A percentile compares a stretch with the other conserved stretches of the same genome.
Evolutionary conservation across 139 green algal genomes (phyloP).

Genomic region (Coelastrella sp.): DNA sequence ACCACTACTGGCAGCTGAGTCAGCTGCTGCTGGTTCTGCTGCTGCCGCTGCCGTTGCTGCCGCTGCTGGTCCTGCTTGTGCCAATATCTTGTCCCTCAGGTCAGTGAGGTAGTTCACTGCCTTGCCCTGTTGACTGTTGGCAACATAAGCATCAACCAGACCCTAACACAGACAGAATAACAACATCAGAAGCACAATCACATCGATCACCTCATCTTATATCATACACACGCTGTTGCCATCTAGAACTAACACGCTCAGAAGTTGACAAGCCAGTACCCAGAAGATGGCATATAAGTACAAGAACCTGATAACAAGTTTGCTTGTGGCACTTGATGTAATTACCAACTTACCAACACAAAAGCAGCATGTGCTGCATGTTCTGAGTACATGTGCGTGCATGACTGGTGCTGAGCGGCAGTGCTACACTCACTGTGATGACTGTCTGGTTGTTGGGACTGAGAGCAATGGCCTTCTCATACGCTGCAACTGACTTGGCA

Average conservation of each 20-base stretch:
- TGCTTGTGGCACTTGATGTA: too few relatives aligned
- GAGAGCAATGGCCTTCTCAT: slow-evolving; percentile 61
- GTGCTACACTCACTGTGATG: slow-evolving; percentile 42
- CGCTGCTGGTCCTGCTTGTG: neutral
- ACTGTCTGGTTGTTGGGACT: slow-evolving; percentile 49
- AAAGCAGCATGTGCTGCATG: too few relatives aligned
- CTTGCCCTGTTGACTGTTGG: slow-evolving; percentile 59
- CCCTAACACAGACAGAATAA: slow-evolving; percentile 15
- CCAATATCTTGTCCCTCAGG: slow-evolving; percentile 9
- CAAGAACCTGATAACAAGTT: too few relatives aligned
- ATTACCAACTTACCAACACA: too few relatives aligned
- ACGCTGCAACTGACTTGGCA: slow-evolving; percentile 52
- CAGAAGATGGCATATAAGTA: too few relatives aligned
- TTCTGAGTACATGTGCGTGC: neutral
- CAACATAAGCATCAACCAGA: slow-evolving; percentile 66
- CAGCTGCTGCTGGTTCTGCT: slow-evolving; percentile 17
- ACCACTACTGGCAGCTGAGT: neutral
- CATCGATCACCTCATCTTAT: neutral
- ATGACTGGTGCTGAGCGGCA: neutral
- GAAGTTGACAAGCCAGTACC: too few relatives aligned
- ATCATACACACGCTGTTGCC: too few relatives aligned
- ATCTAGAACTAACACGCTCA: too few relatives aligned
- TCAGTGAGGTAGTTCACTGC: slow-evolving; percentile 47
- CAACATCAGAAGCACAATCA: neutral
- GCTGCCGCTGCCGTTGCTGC: neutral